phyloP scores from a whole-genome alignment of 2,329 filamentous ascomycete species.

The Paracamarosporium sp. region DNA sequence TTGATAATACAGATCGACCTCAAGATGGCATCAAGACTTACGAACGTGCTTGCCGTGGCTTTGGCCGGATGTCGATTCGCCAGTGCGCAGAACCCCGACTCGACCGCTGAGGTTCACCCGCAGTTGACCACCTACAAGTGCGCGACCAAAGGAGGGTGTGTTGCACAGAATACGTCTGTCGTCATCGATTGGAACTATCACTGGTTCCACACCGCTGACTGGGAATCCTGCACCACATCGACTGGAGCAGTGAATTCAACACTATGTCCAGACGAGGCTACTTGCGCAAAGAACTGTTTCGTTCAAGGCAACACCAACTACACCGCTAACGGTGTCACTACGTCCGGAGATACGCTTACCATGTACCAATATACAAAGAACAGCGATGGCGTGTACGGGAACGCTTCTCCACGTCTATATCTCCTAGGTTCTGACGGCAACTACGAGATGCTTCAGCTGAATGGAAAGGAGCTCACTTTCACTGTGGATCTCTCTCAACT shows the following conservation, averaged over 20 bases:
- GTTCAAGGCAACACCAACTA: slow-evolving; percentile 61
- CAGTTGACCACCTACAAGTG: slow-evolving; percentile 37
- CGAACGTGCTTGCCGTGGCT: neutral
- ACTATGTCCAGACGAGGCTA: slow-evolving; percentile 34
- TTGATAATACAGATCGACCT: neutral
- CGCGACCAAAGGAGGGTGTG: slow-evolving; percentile 37
- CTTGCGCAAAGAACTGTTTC: slow-evolving; percentile 59
- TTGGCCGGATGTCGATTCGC: neutral
- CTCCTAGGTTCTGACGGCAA: slow-evolving; percentile 25
- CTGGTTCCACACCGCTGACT: slow-evolving; percentile 51
- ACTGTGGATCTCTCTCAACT: slow-evolving; percentile 32
- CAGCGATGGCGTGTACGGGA: slow-evolving; percentile 13
- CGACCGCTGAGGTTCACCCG: slow-evolving; percentile 43
- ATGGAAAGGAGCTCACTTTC: slow-evolving; percentile 33
- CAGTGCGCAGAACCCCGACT: slow-evolving; percentile 17
- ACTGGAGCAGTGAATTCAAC: neutral
- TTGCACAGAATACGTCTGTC: slow-evolving; percentile 32
- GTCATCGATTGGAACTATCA: slow-evolving; percentile 56
- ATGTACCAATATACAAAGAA: slow-evolving; percentile 27
- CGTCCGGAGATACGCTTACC: slow-evolving; percentile 26
- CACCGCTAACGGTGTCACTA: slow-evolving; percentile 49
- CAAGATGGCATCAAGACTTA: neutral
- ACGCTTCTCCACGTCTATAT: slow-evolving; percentile 24
- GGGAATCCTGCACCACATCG: slow-evolving; percentile 38
- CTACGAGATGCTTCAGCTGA: slow-evolving; percentile 31